A percentile compares a stretch with the other conserved stretches of the same genome.
Conservation (phyloP, 83 land plant genomes). For the Larix sibirica region DNA sequence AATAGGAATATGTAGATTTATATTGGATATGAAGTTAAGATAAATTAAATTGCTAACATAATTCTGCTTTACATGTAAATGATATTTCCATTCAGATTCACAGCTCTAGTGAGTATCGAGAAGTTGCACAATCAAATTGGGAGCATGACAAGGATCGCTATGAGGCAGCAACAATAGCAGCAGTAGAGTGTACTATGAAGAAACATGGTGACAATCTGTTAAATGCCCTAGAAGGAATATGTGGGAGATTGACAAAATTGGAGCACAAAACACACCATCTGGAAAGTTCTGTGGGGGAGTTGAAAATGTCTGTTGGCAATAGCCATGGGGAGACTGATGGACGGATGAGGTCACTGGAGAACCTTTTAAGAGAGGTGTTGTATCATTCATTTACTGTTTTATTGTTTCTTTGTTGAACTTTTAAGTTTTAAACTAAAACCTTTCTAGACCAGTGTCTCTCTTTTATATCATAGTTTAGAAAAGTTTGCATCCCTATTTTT, state of each 20-base stretch:
- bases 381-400: slow-evolving; percentile 7
- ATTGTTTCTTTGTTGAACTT: slow-evolving; percentile 1
- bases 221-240: slow-evolving; percentile 72
- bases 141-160: slow-evolving; percentile 34
- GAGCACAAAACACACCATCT: slow-evolving; percentile 69
- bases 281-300: slow-evolving; percentile 62
- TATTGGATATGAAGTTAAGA: too few species aligned
- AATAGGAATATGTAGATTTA: too few species aligned
- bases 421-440: too few species aligned
- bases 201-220: slow-evolving; percentile 73
- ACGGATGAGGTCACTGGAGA: slow-evolving; percentile 75
- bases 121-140: slow-evolving; percentile 24
- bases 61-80: too few species aligned
- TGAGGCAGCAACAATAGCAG: slow-evolving; percentile 49
- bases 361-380: slow-evolving; percentile 74
- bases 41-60: too few species aligned
- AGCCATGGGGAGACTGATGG: slow-evolving; percentile 77
- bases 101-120: slow-evolving; percentile 18
- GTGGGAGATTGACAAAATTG: slow-evolving; percentile 71
- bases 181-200: slow-evolving; percentile 71
- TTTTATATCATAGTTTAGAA: too few species aligned
- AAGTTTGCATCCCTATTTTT: too few species aligned
- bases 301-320: slow-evolving; percentile 64
- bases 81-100: too few species aligned
- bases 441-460: too few species aligned